phyloP scores from a whole-genome alignment of 2,329 filamentous ascomycete species.

The Aspergillus ochraceus region DNA sequence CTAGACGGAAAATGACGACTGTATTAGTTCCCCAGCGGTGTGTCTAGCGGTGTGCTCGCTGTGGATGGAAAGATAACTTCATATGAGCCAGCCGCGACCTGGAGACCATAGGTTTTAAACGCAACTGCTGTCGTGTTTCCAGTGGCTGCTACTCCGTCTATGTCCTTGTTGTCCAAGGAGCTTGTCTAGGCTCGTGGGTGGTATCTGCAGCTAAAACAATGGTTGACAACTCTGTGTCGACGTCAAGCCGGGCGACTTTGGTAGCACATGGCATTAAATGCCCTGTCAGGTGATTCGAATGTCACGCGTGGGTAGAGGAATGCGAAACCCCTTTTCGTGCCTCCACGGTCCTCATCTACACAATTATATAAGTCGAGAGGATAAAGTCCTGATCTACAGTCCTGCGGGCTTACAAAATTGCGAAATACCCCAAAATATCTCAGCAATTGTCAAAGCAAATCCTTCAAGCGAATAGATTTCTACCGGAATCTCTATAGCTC shows the following conservation, averaged over 20 bases:
- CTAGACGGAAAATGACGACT: too few species aligned
- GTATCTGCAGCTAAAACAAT: neutral
- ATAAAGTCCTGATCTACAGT: neutral
- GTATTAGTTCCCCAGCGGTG: too few species aligned
- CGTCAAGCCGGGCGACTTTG: too few species aligned
- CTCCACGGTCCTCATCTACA: neutral
- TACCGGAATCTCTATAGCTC: slow-evolving; percentile 20
- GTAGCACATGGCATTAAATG: neutral
- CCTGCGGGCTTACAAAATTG: neutral
- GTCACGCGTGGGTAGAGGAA: neutral
- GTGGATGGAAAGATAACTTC: too few species aligned
- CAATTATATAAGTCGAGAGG: too few species aligned
- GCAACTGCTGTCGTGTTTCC: neutral
- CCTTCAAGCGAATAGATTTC: slow-evolving; percentile 7
- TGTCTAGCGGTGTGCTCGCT: too few species aligned
- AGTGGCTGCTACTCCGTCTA: neutral
- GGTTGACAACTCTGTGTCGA: neutral
- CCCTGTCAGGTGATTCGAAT: neutral
- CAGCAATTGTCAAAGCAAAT: neutral
- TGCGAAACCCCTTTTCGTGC: neutral
- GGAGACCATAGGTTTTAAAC: neutral
- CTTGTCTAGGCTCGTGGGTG: neutral
- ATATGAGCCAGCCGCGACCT: neutral
- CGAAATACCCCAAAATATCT: neutral
- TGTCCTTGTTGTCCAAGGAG: neutral